Percentiles rank a stretch among this genome's conserved stretches.
Conservation (phyloP, 2,329 filamentous ascomycete genomes). For the Exserohilum turcica region DNA sequence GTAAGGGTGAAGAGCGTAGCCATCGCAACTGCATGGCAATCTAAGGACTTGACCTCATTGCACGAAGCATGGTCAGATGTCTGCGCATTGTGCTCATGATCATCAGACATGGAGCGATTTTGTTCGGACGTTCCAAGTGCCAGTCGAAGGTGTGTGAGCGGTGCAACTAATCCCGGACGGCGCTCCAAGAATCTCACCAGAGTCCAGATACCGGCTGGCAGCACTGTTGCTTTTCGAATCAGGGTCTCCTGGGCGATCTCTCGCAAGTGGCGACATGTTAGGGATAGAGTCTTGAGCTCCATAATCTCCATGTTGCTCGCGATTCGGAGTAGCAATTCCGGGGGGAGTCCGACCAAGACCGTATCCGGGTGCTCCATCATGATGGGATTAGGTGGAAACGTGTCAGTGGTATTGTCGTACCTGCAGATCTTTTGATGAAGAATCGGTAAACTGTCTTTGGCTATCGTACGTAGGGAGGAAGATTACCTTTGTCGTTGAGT, state of each 20-base stretch:
- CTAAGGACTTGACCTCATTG: neutral
- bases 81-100: neutral
- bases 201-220: neutral
- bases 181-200: neutral
- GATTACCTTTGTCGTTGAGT: too few relatives aligned
- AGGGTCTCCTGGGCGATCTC: neutral
- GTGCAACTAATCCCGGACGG: neutral
- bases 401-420: too few relatives aligned
- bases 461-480: too few relatives aligned
- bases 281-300: neutral
- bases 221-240: neutral
- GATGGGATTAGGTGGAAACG: too few relatives aligned
- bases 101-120: neutral
- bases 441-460: too few relatives aligned
- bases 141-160: neutral
- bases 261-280: neutral
- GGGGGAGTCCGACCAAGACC: neutral
- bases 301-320: neutral
- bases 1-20: neutral
- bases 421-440: neutral
- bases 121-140: neutral
- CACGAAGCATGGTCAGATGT: neutral
- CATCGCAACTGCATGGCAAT: neutral
- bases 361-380: neutral
- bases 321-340: neutral